Percentiles rank a stretch among this genome's conserved stretches.
Evolutionary conservation across 306 rosid species (phyloP).

Genomic region (Cucurbita ficifolia): DNA sequence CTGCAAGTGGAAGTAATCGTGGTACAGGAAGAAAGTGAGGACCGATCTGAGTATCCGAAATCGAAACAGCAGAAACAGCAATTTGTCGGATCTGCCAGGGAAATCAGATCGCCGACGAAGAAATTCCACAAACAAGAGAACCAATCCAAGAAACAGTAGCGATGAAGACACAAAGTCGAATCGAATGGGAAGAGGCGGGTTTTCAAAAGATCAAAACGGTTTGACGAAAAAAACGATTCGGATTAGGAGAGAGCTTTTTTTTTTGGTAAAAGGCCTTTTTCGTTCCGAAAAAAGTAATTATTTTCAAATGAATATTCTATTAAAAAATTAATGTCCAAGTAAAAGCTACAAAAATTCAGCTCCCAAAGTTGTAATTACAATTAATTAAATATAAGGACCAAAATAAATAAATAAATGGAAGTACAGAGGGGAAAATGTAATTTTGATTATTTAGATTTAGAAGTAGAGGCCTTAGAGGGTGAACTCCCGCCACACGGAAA

Average conservation of each 20-base stretch:
- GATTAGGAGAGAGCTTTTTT: not conserved
- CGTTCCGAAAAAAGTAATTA: not conserved
- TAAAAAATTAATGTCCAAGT: not conserved
- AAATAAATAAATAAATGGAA: not conserved
- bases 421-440: not conserved
- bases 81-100: not conserved
- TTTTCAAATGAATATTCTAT: not conserved
- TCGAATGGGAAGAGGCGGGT: conserved; percentile 14
- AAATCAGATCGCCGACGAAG: not conserved
- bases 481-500: not conserved
- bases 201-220: not conserved
- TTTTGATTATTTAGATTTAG: not conserved
- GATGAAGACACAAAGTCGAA: not conserved
- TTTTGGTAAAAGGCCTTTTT: not conserved
- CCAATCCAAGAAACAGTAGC: not conserved
- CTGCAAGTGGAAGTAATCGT: not conserved
- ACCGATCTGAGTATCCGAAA: not conserved
- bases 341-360: not conserved
- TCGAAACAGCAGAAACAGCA: not conserved
- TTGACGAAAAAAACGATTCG: not conserved
- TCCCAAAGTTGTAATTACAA: not conserved
- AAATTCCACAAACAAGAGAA: not conserved
- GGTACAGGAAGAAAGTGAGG: not conserved
- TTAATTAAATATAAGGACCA: not conserved
- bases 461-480: not conserved